Percentiles rank a stretch among this genome's conserved stretches.
These are phyloP conservation scores for Cicer yamashitae DNA, from an alignment of 306 rosid genomes.

Conservation along the genomic window DNA sequence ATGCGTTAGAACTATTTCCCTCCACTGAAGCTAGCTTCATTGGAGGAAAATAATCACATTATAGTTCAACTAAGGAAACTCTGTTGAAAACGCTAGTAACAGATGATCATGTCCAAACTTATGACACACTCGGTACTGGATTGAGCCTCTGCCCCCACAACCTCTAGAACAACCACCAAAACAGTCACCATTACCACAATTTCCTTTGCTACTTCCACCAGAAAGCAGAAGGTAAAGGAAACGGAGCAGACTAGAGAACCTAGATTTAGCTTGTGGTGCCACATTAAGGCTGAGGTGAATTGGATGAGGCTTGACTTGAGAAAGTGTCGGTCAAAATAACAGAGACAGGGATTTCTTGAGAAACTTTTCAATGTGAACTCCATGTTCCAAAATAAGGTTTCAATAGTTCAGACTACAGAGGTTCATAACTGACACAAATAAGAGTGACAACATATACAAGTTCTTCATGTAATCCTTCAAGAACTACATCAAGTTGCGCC, in stretches of 20 bases:
- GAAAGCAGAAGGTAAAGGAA: slow-evolving; percentile 1
- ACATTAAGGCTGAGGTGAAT: slow-evolving; percentile 16
- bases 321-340: not conserved
- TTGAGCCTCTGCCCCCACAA: not conserved
- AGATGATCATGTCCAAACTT: slow-evolving; percentile 1
- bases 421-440: not conserved
- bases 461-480: not conserved
- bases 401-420: not conserved
- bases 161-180: not conserved
- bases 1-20: slow-evolving; percentile 33
- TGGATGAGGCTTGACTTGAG: not conserved
- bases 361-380: not conserved
- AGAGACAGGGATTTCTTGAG: not conserved
- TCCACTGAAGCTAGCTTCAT: slow-evolving; percentile 30
- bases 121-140: not conserved
- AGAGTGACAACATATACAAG: not conserved
- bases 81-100: not conserved
- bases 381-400: not conserved
- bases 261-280: not conserved
- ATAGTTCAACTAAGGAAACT: not conserved
- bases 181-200: not conserved
- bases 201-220: not conserved
- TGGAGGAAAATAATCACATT: not conserved
- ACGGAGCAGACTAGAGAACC: not conserved
- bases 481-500: not conserved